Base-by-base conservation (phyloP, 768 basidiomycete species). In the Termitomyces sp. region DNA sequence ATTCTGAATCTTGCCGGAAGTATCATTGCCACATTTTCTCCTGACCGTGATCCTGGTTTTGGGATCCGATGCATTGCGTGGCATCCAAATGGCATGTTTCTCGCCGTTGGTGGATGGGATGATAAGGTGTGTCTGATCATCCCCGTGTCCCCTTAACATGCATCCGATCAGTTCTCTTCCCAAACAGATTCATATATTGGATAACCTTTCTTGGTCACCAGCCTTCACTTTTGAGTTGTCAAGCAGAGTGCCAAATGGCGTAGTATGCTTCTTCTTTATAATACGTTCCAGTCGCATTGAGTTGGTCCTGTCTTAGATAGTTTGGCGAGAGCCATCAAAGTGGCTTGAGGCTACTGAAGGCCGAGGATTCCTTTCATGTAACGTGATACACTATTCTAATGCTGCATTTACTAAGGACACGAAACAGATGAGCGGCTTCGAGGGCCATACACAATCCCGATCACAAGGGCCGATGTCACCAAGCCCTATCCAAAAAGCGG, bases 271-370 rank as follows among this genome's bases (percentile, higher is more conserved):
- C 14, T 45, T n/a, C 26, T 56, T 35, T 24, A 21, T 8, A 28
- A 5, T 46, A 32, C 21, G 32, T 51, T 37, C 40, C 30, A 22
- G 10, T 10, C 9, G 41, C 51, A 40, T 17, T 40, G 28, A 8
- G 17, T 24, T n/a, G 15, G 37, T 58, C 26, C 6, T 49, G 43
- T 52, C 47, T 11, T 24, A 96, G 94, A 78, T 70, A 11, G 73
- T 90, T 12, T 98, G 94, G 94, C 79, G 85, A 56, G 94, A 98
- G 66, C 93, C 94, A 2, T 62, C 76, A 0, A 84, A 84, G 58
- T 98, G 94, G 94, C 70, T 92, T 41, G 88, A 88, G 66, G 76
- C 85, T 1, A 93, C 91, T 0, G 81, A 87, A 64, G 91, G 90
- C 26, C 82, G 87, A 53, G 93, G 93, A 5, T 94, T 95, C 66